Evolutionary conservation across 768 basidiomycete species (phyloP), one percentile per base, ranked within the genome.

Genomic region (Harrya chromipes): DNA sequence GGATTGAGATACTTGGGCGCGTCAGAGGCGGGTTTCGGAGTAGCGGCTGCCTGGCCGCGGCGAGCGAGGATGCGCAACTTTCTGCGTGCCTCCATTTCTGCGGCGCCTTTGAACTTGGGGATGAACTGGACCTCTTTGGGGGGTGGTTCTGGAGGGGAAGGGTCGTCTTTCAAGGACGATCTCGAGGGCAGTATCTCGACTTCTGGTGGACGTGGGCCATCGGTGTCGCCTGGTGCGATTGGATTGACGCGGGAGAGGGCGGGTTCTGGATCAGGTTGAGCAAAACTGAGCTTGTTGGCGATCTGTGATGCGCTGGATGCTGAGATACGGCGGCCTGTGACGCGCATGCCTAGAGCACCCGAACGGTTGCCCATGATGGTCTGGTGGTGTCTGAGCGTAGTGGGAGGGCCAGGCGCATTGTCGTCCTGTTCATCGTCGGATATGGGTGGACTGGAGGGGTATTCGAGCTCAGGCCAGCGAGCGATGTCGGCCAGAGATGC

Each of bases 41-140:
- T 50, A 2, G 66, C 59, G 4, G 71, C 60, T 2, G 66, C n/a
- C 64, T 76, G 51, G 33, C 67, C 63, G 14, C 76, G 69, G 12
- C 86, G 79, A 5, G 84, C 84, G 35, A 79, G 80, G 73, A 92
- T 80, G 12, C 90, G 76, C 35, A 77, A 66, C 47, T 77, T 76
- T 21, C 90, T 70, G 14, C 89, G 74, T 4, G 77, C 81, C 54
- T 90, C 90, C 89, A 91, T 91, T 64, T 93, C 88, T n/a, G 81
- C 89, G 0, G 86, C 85, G 8, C 87, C 84, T 56, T 83, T 87
- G 71, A 92, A 91, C 43, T 80, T 84, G 16, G 90, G 90, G 21
- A 87, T 73, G 57, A 90, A 90, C 46, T 77, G 81, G 6, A 77
- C 69, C 12, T 70, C 77, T 52, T 80, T 83, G 12, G 74, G 57